These are phyloP conservation scores for Cucumis cinereus DNA, from an alignment of 306 rosid species.

Conservation along the genomic window DNA sequence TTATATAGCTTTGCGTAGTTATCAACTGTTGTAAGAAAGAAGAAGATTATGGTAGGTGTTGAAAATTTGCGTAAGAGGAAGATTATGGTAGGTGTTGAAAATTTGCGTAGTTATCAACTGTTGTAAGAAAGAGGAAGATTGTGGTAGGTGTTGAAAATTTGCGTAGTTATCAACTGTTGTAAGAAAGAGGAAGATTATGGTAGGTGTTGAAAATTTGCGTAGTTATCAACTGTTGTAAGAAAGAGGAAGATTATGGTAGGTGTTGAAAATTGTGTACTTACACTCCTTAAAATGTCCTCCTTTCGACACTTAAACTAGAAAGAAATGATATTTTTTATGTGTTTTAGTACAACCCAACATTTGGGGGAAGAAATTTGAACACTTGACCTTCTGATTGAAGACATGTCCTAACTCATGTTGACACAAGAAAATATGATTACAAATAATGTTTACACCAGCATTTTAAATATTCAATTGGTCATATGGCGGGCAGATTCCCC, in stretches of 20 bases:
- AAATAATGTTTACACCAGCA: neutral
- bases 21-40: neutral
- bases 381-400: neutral
- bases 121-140: no score
- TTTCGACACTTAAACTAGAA: neutral
- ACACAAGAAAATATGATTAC: neutral
- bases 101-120: no score
- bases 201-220: no score
- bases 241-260: neutral
- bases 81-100: neutral
- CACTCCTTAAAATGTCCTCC: neutral
- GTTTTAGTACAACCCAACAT: neutral
- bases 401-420: neutral
- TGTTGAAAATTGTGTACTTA: neutral
- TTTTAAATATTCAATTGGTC: neutral
- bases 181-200: no score
- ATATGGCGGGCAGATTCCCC: neutral
- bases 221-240: neutral
- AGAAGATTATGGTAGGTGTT: neutral
- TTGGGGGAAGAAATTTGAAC: neutral
- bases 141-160: no score
- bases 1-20: neutral
- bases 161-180: no score
- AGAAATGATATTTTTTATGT: no score
- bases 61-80: no score